phyloP scores from a whole-genome alignment of 257 asterid species.

The Echium plantagineum region DNA sequence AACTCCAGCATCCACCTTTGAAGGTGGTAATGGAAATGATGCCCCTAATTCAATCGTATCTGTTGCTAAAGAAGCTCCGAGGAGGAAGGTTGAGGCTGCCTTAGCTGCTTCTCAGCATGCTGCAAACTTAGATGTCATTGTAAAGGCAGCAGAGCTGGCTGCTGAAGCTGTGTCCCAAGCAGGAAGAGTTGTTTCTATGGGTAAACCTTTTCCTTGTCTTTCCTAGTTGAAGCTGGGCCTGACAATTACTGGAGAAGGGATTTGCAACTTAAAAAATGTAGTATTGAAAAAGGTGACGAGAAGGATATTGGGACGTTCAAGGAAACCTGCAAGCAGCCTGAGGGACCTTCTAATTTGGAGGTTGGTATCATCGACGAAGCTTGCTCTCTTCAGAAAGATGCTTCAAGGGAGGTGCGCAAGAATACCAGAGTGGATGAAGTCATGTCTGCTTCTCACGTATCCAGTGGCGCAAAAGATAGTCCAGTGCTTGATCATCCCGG shows the following conservation, averaged over 20 bases:
- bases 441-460: slow-evolving; percentile 16
- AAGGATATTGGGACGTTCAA: background rate
- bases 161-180: slow-evolving; percentile 94
- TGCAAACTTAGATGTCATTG: slow-evolving; percentile 75
- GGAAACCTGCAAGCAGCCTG: too few relatives aligned
- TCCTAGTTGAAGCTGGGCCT: slow-evolving; percentile 72
- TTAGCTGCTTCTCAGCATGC: slow-evolving; percentile 88
- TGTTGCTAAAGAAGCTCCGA: slow-evolving; percentile 90
- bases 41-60: slow-evolving; percentile 45
- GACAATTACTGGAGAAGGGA: slow-evolving; percentile 57
- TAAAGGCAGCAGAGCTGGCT: slow-evolving; percentile 92
- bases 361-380: too few relatives aligned
- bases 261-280: slow-evolving; percentile 2
- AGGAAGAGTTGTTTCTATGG: slow-evolving; percentile 77
- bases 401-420: too few relatives aligned
- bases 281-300: slow-evolving; percentile 12
- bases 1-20: slow-evolving; percentile 23
- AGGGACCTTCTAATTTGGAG: too few relatives aligned
- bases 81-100: slow-evolving; percentile 82
- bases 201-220: slow-evolving; percentile 63
- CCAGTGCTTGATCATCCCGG: slow-evolving; percentile 25
- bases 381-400: too few relatives aligned
- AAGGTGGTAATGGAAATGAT: slow-evolving; percentile 31
- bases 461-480: slow-evolving; percentile 27
- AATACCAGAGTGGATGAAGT: too few relatives aligned